Evolutionary conservation across 2,329 filamentous ascomycete genomes (phyloP), one percentile per base, ranked within the genome.

Genomic region (Rachicladosporium sp.): DNA sequence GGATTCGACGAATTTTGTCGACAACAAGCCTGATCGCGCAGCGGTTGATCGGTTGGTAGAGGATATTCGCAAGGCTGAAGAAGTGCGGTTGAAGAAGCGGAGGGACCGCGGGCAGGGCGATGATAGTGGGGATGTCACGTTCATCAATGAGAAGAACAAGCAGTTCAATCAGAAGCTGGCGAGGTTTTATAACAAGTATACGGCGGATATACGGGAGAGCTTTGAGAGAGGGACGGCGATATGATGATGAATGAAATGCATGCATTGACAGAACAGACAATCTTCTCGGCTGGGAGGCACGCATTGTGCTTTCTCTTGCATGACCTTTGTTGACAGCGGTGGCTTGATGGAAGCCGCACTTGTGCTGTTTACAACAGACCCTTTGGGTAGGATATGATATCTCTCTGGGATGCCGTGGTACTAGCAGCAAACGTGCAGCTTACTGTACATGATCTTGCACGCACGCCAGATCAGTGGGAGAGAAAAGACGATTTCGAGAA

Each of bases 91-190:
- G 55, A 93, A 88, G 73, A 93, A 93, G 69, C 73, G 87, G 53
- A 79, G 76, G 59, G 85, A 93, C 49, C 73, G 87, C 38, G 78
- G 82, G 59, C 75, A 79, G 58, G 63, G 66, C 33, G 81, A 80
- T 46, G 87, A 93, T 46, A 83, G 88, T 35, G 81, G 78, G 21
- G 91, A 98, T 62, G 83, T 96, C 53, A 96, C 89, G 5, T 96
- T 94, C 65, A 98, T 98, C 74, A 98, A 98, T 66, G 87, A 95
- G 66, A 95, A 98, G 80, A 98, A 98, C 72, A 96, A 96, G 72
- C 87, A 95, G 71, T 98, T 98, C 70, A 98, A 98, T 76, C 80
- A 93, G 68, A 96, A 98, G 68, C 69, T 98, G 62, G 72, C 82
- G 39, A 73, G 91, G 50, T 98, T 96, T 67, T 98, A 98, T 66